phyloP scores from a whole-genome alignment of 2,329 filamentous ascomycete genomes.

The Fonsecaea pedrosoi region DNA sequence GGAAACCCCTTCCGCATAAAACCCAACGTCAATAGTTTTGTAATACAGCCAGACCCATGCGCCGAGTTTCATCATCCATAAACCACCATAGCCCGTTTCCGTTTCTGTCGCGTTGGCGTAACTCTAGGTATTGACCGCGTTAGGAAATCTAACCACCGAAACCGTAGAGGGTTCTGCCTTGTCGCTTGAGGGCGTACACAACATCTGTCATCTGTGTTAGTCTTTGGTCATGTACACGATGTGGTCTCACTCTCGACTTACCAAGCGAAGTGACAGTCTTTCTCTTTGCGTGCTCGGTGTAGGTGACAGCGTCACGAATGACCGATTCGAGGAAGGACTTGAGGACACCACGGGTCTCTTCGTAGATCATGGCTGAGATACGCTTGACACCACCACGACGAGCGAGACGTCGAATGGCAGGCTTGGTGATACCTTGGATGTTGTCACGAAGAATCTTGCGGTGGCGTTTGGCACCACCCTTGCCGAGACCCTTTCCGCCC shows the following conservation, averaged over 20 bases:
- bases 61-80: constrained; percentile 34
- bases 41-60: constrained; percentile 27
- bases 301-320: constrained; percentile 79
- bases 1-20: constrained; percentile 11
- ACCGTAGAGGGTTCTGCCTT: constrained; percentile 76
- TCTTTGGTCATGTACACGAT: background rate
- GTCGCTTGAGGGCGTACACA: constrained; percentile 72
- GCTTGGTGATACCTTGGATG: constrained; percentile 99
- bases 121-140: constrained; percentile 12
- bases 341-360: constrained; percentile 80
- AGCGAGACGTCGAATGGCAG: constrained; percentile 95
- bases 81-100: constrained; percentile 33
- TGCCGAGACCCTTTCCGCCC: constrained; percentile 96
- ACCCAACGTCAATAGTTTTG: constrained; percentile 23
- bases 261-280: constrained; percentile 74
- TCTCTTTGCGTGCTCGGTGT: constrained; percentile 83
- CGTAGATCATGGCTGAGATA: constrained; percentile 94
- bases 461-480: constrained; percentile 98
- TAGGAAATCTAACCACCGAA: constrained; percentile 71
- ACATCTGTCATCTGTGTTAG: constrained; percentile 54
- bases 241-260: constrained; percentile 18
- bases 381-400: constrained; percentile 99
- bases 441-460: constrained; percentile 98
- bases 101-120: background rate
- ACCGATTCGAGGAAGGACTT: constrained; percentile 83